Conservation (phyloP, 2,329 filamentous ascomycete genomes). For the Penicillium sp. region DNA sequence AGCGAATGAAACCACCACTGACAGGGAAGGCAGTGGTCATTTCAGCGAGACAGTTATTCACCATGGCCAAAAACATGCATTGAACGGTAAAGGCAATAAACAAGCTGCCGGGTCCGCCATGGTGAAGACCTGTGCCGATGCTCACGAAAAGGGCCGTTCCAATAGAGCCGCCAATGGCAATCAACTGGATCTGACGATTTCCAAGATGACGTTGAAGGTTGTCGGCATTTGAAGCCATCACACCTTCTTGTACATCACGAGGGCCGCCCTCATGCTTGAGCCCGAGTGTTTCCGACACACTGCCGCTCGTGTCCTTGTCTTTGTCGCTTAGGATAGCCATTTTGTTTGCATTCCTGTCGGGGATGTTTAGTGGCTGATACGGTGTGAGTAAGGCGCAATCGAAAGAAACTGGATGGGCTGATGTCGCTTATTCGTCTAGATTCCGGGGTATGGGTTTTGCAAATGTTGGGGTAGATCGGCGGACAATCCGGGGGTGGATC, state of each 20-base stretch:
- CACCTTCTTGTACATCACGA: conserved; percentile 23
- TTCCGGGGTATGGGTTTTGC: not conserved
- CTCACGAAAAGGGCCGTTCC: conserved; percentile 41
- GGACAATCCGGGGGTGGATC: not conserved
- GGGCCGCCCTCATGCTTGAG: conserved; percentile 12
- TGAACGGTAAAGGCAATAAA: conserved; percentile 37
- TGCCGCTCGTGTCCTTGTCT: conserved; percentile 13
- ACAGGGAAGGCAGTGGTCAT: conserved; percentile 47
- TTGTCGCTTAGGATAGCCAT: conserved; percentile 13
- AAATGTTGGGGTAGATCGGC: not conserved
- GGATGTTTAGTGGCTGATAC: not conserved
- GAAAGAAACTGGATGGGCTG: not conserved
- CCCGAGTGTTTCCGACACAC: conserved; percentile 13
- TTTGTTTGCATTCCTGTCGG: conserved; percentile 7
- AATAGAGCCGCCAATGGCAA: conserved; percentile 44
- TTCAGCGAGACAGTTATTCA: conserved; percentile 45
- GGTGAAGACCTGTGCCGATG: conserved; percentile 38
- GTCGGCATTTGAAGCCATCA: conserved; percentile 28
- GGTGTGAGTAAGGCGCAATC: not conserved
- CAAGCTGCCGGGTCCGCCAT: conserved; percentile 40
- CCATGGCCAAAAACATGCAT: conserved; percentile 33
- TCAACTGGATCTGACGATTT: conserved; percentile 28
- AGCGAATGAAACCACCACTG: conserved; percentile 41
- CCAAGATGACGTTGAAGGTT: conserved; percentile 24
- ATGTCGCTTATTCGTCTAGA: conserved; percentile 1